Percentiles rank a stretch among this genome's conserved stretches.
These are phyloP conservation scores for Trichoderma pleuroti DNA, from an alignment of 2,329 filamentous ascomycete genomes.

Conservation along the genomic window DNA sequence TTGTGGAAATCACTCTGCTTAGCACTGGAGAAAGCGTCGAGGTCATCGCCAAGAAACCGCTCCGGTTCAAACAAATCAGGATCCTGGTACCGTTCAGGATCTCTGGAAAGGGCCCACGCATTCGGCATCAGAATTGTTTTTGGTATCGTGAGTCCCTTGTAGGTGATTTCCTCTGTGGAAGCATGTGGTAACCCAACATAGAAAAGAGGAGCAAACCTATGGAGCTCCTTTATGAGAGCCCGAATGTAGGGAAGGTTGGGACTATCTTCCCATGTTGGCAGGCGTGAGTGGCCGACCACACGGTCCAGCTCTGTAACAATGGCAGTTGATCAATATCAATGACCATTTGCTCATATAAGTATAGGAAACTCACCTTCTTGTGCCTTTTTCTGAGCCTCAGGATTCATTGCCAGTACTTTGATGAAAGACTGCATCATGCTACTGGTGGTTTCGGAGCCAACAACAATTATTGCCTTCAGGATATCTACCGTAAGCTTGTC, in stretches of 20 bases:
- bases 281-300: slow-evolving; percentile 40
- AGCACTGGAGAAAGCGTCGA: slow-evolving; percentile 30
- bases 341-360: too few relatives aligned
- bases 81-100: slow-evolving; percentile 1
- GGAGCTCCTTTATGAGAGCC: slow-evolving; percentile 30
- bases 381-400: neutral
- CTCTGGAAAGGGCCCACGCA: neutral
- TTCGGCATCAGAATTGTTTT: neutral
- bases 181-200: neutral
- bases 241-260: slow-evolving; percentile 42
- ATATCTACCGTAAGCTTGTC: neutral
- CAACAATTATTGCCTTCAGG: neutral
- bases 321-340: neutral
- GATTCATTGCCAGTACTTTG: slow-evolving; percentile 5
- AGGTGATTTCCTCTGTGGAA: neutral
- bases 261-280: slow-evolving; percentile 43
- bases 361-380: neutral
- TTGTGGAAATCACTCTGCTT: slow-evolving; percentile 35
- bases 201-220: neutral
- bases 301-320: slow-evolving; percentile 38
- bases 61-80: slow-evolving; percentile 15
- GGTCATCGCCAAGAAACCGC: slow-evolving; percentile 26
- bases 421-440: slow-evolving; percentile 12
- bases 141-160: neutral
- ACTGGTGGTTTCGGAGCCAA: slow-evolving; percentile 15